Conservation (phyloP, 495 filamentous ascomycete genomes). For the Xylaria flabelliformis region DNA sequence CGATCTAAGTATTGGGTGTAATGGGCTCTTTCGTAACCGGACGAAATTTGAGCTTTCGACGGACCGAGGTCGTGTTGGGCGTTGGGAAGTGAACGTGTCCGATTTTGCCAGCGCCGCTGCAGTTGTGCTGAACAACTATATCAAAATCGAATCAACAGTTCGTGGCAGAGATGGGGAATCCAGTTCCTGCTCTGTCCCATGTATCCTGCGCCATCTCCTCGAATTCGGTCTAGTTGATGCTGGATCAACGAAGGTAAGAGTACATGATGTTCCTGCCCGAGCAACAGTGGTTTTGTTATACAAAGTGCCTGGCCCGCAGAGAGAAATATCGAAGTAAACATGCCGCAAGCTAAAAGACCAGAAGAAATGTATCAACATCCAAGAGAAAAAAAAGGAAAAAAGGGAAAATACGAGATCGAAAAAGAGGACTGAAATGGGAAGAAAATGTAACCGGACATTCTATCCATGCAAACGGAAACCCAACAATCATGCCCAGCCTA, state of each 20-base stretch:
- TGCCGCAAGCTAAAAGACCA: not conserved
- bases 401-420: not conserved
- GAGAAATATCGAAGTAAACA: not conserved
- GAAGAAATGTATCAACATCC: constrained; percentile 5
- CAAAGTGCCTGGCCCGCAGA: constrained; percentile 20
- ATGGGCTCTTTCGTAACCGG: constrained; percentile 20
- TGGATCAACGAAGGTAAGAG: constrained; percentile 22
- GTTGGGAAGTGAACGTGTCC: constrained; percentile 3
- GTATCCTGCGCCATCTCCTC: constrained; percentile 7
- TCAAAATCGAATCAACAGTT: constrained; percentile 7
- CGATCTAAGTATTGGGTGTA: constrained; percentile 20
- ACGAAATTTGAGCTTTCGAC: constrained; percentile 10
- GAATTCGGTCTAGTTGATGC: constrained; percentile 2
- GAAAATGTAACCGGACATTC: constrained; percentile 16
- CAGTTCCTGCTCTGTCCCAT: constrained; percentile 20
- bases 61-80: not conserved
- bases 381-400: not conserved
- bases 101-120: constrained; percentile 12
- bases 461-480: constrained; percentile 20
- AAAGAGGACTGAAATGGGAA: not conserved
- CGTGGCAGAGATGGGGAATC: constrained; percentile 12
- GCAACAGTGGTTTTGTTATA: constrained; percentile 25
- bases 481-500: constrained; percentile 12
- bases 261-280: constrained; percentile 29
- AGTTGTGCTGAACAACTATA: constrained; percentile 19